These are phyloP conservation scores for Leccinellum luteum DNA, from an alignment of 768 basidiomycete species.

Conservation along the genomic window DNA sequence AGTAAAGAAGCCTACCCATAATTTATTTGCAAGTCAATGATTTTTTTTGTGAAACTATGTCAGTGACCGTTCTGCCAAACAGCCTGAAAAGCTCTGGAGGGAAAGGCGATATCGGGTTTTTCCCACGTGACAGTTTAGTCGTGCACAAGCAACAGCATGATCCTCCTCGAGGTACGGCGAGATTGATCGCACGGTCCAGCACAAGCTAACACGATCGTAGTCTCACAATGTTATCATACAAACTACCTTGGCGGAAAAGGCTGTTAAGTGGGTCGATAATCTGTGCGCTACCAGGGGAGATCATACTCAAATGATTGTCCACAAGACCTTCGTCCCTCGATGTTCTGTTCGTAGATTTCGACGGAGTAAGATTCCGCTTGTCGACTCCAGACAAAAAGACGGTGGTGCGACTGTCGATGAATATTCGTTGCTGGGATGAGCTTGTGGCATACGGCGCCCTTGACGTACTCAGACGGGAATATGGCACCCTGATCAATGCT, in stretches of 20 bases:
- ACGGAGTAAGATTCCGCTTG: conserved; percentile 92
- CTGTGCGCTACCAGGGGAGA: conserved; percentile 1
- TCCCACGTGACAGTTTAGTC: conserved; percentile 28
- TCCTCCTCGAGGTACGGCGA: conserved; percentile 71
- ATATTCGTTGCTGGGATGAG: conserved; percentile 96
- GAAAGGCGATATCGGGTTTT: conserved; percentile 21
- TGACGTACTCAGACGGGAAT: conserved; percentile 77
- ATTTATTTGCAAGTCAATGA: conserved; percentile 14
- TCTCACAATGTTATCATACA: conserved; percentile 93
- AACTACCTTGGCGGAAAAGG: conserved; percentile 83
- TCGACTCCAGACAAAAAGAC: conserved; percentile 87
- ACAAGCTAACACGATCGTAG: conserved; percentile 38
- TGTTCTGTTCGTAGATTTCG: conserved; percentile 97
- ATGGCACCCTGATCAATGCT: conserved; percentile 64
- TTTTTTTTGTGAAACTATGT: conserved; percentile 15
- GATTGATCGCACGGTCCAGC: not conserved
- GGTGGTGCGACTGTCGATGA: conserved; percentile 85
- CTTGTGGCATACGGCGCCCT: conserved; percentile 83
- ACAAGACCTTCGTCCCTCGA: conserved; percentile 86
- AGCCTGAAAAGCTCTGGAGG: conserved; percentile 20
- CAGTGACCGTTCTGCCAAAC: not conserved
- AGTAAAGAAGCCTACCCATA: conserved; percentile 20
- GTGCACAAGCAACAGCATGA: conserved; percentile 48
- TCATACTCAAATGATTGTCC: conserved; percentile 16
- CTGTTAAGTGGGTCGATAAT: conserved; percentile 60